These are phyloP conservation scores for Penicillium robsamsonii DNA, from an alignment of 495 filamentous ascomycete species.

Conservation along the genomic window DNA sequence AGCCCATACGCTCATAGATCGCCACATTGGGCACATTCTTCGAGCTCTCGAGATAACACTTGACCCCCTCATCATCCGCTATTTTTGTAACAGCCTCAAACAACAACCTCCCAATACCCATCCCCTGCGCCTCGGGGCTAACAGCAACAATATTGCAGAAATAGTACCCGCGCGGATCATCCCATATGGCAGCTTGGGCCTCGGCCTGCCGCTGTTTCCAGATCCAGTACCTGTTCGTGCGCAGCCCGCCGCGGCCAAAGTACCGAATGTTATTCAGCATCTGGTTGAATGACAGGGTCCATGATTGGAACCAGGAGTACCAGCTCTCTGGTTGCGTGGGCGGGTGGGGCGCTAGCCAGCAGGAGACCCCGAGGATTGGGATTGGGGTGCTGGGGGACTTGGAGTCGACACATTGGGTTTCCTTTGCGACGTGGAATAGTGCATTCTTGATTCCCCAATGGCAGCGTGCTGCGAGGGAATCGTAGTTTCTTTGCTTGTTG, in stretches of 20 bases:
- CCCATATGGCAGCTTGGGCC: slow-evolving; percentile 57
- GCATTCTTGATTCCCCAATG: slow-evolving; percentile 64
- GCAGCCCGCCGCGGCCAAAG: slow-evolving; percentile 56
- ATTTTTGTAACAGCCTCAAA: slow-evolving; percentile 54
- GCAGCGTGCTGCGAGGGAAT: slow-evolving; percentile 58
- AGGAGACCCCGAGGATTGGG: slow-evolving; percentile 60
- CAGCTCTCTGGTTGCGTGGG: slow-evolving; percentile 47
- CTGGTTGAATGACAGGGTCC: slow-evolving; percentile 57
- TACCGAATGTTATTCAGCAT: slow-evolving; percentile 56
- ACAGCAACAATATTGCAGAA: slow-evolving; percentile 69
- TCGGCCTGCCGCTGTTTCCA: slow-evolving; percentile 61
- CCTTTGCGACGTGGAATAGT: slow-evolving; percentile 63
- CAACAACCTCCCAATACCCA: slow-evolving; percentile 55
- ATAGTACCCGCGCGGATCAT: slow-evolving; percentile 59
- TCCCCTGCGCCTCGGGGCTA: slow-evolving; percentile 55
- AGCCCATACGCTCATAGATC: slow-evolving; percentile 64
- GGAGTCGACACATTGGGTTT: slow-evolving; percentile 20
- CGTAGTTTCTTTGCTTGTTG: slow-evolving; percentile 51
- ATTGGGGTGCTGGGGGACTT: slow-evolving; percentile 13
- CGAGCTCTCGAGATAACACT: slow-evolving; percentile 63
- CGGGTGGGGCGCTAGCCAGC: slow-evolving; percentile 58
- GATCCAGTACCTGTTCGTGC: slow-evolving; percentile 60
- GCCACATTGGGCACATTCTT: slow-evolving; percentile 59
- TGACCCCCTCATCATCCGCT: slow-evolving; percentile 57
- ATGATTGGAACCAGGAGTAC: slow-evolving; percentile 52